These are phyloP conservation scores for Podospora fimiseda DNA, from an alignment of 495 filamentous ascomycete genomes.

Conservation along the genomic window DNA sequence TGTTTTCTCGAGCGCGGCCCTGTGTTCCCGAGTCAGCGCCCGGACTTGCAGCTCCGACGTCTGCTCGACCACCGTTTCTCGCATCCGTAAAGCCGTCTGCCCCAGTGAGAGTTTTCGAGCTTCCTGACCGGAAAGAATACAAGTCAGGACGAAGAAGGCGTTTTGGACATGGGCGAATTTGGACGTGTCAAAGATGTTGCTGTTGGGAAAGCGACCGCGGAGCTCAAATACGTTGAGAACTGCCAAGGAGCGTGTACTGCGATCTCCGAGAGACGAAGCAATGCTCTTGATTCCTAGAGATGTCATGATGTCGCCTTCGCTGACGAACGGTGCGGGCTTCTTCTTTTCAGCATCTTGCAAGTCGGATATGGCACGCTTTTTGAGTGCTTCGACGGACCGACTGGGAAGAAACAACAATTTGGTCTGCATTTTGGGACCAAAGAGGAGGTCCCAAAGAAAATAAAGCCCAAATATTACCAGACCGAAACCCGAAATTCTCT, in stretches of 20 bases:
- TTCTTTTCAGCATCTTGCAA: too few relatives aligned
- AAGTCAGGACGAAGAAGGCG: background rate
- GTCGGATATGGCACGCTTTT: conserved; percentile 7
- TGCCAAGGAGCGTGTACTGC: conserved; percentile 18
- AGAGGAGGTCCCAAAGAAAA: conserved; percentile 22
- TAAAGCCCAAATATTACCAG: conserved; percentile 24
- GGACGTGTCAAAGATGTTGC: background rate
- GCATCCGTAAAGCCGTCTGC: background rate
- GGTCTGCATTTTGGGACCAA: conserved; percentile 13
- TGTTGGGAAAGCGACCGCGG: conserved; percentile 15
- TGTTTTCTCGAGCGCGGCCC: background rate
- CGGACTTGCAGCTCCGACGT: background rate
- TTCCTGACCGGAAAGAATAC: background rate
- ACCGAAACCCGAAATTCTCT: conserved; percentile 18
- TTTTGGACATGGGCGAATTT: background rate
- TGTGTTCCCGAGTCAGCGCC: background rate
- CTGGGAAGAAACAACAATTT: conserved; percentile 11
- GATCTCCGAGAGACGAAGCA: conserved; percentile 3
- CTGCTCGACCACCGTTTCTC: background rate
- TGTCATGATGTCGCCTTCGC: conserved; percentile 36
- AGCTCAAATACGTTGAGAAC: conserved; percentile 29
- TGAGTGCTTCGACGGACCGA: background rate
- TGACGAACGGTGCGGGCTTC: conserved; percentile 29
- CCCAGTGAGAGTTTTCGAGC: background rate
- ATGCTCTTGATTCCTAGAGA: conserved; percentile 26